These are phyloP conservation scores for Streptanthus diversifolius DNA, from an alignment of 345 rosid species.

Conservation along the genomic window DNA sequence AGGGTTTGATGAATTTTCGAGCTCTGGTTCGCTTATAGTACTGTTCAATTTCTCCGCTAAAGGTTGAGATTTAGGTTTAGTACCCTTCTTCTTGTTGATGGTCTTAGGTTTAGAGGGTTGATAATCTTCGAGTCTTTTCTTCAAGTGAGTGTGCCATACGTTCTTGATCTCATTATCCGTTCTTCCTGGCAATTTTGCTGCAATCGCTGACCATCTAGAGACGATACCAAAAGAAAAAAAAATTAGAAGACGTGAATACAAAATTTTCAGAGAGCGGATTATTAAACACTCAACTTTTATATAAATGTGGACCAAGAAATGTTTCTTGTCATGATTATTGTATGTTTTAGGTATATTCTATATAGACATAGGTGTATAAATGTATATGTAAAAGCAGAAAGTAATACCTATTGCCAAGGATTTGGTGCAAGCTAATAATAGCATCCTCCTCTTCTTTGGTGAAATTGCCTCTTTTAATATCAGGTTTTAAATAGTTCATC, in stretches of 20 bases:
- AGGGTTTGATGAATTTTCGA: slow-evolving; percentile 18
- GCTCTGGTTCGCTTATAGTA: slow-evolving; percentile 26
- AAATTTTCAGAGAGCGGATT: not conserved
- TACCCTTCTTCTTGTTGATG: slow-evolving; percentile 20
- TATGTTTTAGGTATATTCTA: slow-evolving; percentile 26
- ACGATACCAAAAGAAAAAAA: not conserved
- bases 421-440: slow-evolving; percentile 59
- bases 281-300: not conserved
- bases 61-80: slow-evolving; percentile 14
- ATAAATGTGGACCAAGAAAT: slow-evolving; percentile 18
- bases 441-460: slow-evolving; percentile 71
- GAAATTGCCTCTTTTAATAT: slow-evolving; percentile 81
- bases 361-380: not conserved
- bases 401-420: slow-evolving; percentile 59
- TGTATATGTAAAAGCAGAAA: not conserved
- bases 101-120: slow-evolving; percentile 24
- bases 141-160: slow-evolving; percentile 92
- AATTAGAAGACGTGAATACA: slow-evolving; percentile 1
- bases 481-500: slow-evolving; percentile 75
- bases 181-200: slow-evolving; percentile 74
- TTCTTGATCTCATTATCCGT: slow-evolving; percentile 92
- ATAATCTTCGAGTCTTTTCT: slow-evolving; percentile 54
- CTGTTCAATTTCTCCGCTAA: not conserved
- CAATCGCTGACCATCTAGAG: slow-evolving; percentile 85
- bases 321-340: not conserved